Base-by-base conservation (phyloP, 192 early-diverging fungal genomes). In the Neocallimastix lanati region DNA sequence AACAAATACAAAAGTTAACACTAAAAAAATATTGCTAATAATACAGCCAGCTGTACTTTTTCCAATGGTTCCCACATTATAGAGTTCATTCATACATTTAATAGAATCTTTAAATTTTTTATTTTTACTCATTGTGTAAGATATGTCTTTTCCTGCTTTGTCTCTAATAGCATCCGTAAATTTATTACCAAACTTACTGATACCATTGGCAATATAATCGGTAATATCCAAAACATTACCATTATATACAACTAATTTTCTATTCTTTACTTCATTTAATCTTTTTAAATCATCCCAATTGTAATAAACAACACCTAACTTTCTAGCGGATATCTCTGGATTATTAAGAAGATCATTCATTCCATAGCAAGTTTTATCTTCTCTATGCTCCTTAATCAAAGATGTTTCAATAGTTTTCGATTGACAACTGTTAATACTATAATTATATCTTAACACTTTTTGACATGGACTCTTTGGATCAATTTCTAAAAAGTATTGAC, bases 21-120 rank as follows among this genome's bases (percentile, higher is more conserved):
- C 80, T 30, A 82, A 58, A 36, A 88, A 81, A n/a, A 82, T 81
- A 25, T 79, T 76, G 33, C 82, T 36, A 29, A 82, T 82, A 25
- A 86, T 80, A 81, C 88, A 89, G 0, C 88, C 88, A 27, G 80
- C 76, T 4, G 82, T 18, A 29, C 76, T 79, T 12, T 28, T 25
- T 6, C 80, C 85, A 9, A 88, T 27, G 76, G 78, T 85, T 2
- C 87, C 88, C 25, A 85, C 83, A 15, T 76, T 80, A 76, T 81
- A 78, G 76, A 78, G 37, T 14, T 83, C 28, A 14, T 67, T 67
- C 16, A 89, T 79, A 79, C 88, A 89, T 27, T 83, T 76, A 9
- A 81, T 79, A 29, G 83, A 81, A 30, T 38, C 38, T 25, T 78
- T 78, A 21, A 28, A 40, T n/a, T 79, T 79, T 13, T 21, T 28